Base-by-base conservation (phyloP, 208 protist genomes). In the Trichomonas vaginalis region DNA sequence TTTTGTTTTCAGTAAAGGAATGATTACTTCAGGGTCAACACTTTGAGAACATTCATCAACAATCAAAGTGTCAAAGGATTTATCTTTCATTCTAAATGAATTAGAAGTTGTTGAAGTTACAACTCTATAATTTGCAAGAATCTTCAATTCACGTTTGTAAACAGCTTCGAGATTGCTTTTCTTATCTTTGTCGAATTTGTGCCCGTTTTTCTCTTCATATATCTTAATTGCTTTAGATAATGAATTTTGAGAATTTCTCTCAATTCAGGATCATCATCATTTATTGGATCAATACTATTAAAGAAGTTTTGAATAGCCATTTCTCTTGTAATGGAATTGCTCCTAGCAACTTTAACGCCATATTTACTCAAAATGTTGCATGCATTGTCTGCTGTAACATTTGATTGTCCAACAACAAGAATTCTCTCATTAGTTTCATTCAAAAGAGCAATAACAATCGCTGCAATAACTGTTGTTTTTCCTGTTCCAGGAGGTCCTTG, bases 1-100 rank as follows among this genome's bases (percentile, higher is more conserved):
- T 4, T 98, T 97, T 46, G 98, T 98, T 88, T 97, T 86, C 21
- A 99, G 98, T 12, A 99, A 90, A 23, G 98, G 98, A 95, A 99
- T 99, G 27, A 99, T 96, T 62, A 96, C 97, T 96, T 99, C 99
- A 45, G 99, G 98, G 96, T 99, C 99, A n/a, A 97, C 98, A n/a
- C 97, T 96, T 95, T 97, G 97, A 0, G 98, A 99, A 37, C 97
- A 96, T 97, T 99, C 99, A 97, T 99, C 99, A 82, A 99, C 98
- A 0, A 99, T 96, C 10, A 99, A 98, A 48, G 98, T 95, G 15
- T 97, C 97, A 96, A 99, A 99, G 96, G 99, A 99, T 27, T 88
- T 27, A 32, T 2, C 1, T 27, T 8, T 6, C 56, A 70, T 70
- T 12, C 56, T 12, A 3, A 70, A 6, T 4, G 12, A 32, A 27